Evolutionary conservation across 2,329 filamentous ascomycete genomes (phyloP).

Genomic region (Hypoxylon sp.): DNA sequence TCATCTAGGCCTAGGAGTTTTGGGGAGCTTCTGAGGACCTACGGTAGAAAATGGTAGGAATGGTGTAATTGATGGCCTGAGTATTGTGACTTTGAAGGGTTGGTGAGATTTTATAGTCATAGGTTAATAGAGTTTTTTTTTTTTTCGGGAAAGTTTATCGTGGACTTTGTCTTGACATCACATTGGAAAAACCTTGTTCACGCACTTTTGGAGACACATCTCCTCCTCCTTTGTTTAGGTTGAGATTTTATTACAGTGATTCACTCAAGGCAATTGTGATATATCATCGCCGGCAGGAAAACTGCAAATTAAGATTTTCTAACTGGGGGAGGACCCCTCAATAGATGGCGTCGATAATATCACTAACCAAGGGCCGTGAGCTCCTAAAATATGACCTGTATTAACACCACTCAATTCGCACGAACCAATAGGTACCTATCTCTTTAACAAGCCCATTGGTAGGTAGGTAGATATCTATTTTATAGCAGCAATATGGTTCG

Average conservation of each 20-base stretch:
- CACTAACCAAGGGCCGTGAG: too few relatives aligned
- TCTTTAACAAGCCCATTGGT: neutral
- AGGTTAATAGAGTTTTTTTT: too few relatives aligned
- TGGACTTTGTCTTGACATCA: neutral
- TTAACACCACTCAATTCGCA: neutral
- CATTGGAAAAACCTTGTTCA: neutral
- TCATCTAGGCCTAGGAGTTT: too few relatives aligned
- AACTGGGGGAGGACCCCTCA: too few relatives aligned
- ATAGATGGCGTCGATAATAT: too few relatives aligned
- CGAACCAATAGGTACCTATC: neutral
- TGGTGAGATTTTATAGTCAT: too few relatives aligned
- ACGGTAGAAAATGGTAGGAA: too few relatives aligned
- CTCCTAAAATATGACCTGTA: neutral
- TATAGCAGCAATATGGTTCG: constrained; percentile 60
- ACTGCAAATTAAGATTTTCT: neutral
- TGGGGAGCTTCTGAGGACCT: too few relatives aligned
- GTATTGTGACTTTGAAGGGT: too few relatives aligned
- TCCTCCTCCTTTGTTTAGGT: neutral
- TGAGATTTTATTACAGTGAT: neutral
- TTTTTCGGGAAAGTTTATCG: too few relatives aligned
- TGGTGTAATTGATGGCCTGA: too few relatives aligned
- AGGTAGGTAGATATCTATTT: constrained; percentile 9
- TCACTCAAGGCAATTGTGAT: neutral
- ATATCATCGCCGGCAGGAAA: neutral
- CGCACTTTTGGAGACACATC: neutral